A percentile compares a stretch with the other conserved stretches of the same genome.
These are phyloP conservation scores for Sporothrix pallida DNA, from an alignment of 2,329 filamentous ascomycete genomes.

Conservation along the genomic window DNA sequence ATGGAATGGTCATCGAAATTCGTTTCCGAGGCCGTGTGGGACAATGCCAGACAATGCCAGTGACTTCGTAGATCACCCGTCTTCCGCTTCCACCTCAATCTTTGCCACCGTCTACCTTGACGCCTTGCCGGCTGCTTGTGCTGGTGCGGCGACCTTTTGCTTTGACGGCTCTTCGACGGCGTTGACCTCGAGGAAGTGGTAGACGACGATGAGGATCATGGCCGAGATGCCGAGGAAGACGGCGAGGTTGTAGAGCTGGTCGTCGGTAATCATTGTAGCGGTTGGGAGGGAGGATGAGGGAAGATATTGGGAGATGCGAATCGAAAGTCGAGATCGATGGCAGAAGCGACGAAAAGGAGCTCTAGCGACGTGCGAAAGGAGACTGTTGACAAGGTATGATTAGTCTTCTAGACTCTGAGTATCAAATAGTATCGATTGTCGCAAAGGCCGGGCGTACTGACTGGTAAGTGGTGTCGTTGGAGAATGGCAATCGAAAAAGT, in stretches of 20 bases:
- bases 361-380: not conserved
- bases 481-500: not conserved
- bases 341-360: not conserved
- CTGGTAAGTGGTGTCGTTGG: not conserved
- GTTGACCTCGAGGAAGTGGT: slow-evolving; percentile 97
- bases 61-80: not conserved
- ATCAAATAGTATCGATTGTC: not conserved
- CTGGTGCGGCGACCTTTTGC: slow-evolving; percentile 22
- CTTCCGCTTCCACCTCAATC: not conserved
- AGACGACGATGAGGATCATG: slow-evolving; percentile 91
- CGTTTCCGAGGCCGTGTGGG: not conserved
- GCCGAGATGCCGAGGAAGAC: slow-evolving; percentile 88
- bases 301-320: no score
- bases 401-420: not conserved
- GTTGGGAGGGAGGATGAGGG: slow-evolving; percentile 2
- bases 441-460: not conserved
- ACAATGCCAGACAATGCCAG: not conserved
- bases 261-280: slow-evolving; percentile 87
- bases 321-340: not conserved
- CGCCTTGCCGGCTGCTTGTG: slow-evolving; percentile 32
- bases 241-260: slow-evolving; percentile 86
- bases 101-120: slow-evolving; percentile 7
- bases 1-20: not conserved
- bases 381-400: not conserved
- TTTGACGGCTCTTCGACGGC: slow-evolving; percentile 53